Evolutionary conservation across 441 rosid genomes (phyloP).

Genomic region (Euphorbia celastroides): DNA sequence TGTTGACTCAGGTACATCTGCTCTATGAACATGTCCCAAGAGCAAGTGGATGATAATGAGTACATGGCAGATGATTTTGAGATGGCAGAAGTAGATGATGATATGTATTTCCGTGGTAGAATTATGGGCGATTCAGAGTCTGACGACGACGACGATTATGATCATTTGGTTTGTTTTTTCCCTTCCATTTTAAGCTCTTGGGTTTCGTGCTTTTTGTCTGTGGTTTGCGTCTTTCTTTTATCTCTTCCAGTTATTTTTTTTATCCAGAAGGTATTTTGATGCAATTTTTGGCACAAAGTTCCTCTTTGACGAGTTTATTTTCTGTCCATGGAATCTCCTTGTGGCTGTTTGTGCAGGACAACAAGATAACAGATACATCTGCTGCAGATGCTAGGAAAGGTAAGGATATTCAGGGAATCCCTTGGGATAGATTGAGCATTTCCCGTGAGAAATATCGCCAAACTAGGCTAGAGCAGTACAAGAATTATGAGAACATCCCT

Average conservation of each 20-base stretch:
- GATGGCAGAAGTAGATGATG: constrained; percentile 50
- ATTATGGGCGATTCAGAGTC: constrained; percentile 43
- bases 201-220: neutral
- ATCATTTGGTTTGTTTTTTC: constrained; percentile 33
- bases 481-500: constrained; percentile 78
- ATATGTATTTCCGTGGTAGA: constrained; percentile 39
- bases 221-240: neutral
- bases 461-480: constrained; percentile 83
- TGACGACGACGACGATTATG: constrained; percentile 39
- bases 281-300: constrained; percentile 2
- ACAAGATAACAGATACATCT: constrained; percentile 52
- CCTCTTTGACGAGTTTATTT: neutral
- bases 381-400: constrained; percentile 86
- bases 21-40: constrained; percentile 30
- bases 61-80: constrained; percentile 42
- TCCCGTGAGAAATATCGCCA: constrained; percentile 73
- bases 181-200: neutral
- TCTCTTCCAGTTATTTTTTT: neutral
- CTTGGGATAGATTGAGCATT: constrained; percentile 87
- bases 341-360: constrained; percentile 35
- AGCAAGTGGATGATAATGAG: constrained; percentile 34
- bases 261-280: neutral
- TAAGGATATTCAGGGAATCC: constrained; percentile 90
- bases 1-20: constrained; percentile 17
- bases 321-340: neutral